These are phyloP conservation scores for Thermomucor indicae-seudaticae DNA, from an alignment of 371 early-diverging fungal genomes.

Conservation along the genomic window DNA sequence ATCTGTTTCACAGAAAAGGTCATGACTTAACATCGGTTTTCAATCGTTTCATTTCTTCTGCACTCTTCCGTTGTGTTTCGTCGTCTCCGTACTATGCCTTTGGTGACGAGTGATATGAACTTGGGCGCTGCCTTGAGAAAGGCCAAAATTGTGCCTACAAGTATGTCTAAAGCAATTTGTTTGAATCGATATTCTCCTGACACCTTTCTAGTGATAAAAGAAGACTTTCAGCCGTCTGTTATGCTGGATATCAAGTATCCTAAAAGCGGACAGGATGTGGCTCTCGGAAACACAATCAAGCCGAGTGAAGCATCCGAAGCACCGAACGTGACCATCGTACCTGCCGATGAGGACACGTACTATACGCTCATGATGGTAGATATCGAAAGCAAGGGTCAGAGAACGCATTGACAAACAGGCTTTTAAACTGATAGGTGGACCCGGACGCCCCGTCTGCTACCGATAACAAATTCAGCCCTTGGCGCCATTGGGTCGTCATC, in stretches of 20 bases:
- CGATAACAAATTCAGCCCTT: conserved; percentile 48
- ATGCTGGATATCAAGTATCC: conserved; percentile 38
- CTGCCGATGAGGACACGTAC: conserved; percentile 29
- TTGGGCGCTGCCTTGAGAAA: conserved; percentile 36
- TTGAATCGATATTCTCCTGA: not conserved
- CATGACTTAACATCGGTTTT: not conserved
- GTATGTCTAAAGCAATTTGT: conserved; percentile 5
- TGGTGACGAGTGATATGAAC: conserved; percentile 43
- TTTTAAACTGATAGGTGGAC: conserved; percentile 36
- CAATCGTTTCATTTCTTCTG: conserved; percentile 5
- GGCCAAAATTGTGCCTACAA: conserved; percentile 42
- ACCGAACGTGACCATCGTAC: conserved; percentile 40
- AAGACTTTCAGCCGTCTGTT: conserved; percentile 31
- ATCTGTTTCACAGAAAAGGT: not conserved
- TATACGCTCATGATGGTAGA: conserved; percentile 58
- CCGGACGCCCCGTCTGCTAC: conserved; percentile 62
- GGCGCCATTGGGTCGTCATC: conserved; percentile 61
- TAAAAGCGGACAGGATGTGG: conserved; percentile 33
- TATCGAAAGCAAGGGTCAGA: not conserved
- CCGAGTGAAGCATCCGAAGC: conserved; percentile 27
- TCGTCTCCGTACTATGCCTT: conserved; percentile 31
- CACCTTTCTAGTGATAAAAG: conserved; percentile 17
- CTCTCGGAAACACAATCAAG: conserved; percentile 44
- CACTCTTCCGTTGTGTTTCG: not conserved
- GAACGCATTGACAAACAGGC: not conserved